Conservation (phyloP, 352 stramenopile species). For the Globisporangium cystogenes region DNA sequence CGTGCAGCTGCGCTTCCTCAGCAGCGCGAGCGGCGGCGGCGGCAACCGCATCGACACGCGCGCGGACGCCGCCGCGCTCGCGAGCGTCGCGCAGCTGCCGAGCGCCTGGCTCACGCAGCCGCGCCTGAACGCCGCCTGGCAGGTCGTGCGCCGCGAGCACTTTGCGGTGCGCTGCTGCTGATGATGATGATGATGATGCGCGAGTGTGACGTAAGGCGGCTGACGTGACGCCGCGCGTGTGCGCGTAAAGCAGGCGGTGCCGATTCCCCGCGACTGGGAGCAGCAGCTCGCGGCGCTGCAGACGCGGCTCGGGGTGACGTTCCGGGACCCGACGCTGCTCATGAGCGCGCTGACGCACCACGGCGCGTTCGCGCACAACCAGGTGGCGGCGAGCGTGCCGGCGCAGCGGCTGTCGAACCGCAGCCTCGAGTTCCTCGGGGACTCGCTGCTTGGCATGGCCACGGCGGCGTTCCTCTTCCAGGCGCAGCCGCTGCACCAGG, state of each 20-base stretch:
- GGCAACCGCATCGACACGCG: constrained; percentile 3
- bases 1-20: not conserved
- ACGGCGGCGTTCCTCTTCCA: constrained; percentile 72
- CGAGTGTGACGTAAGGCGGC: not conserved
- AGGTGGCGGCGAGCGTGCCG: constrained; percentile 31
- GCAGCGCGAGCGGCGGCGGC: too few species aligned
- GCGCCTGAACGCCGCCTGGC: constrained; percentile 32
- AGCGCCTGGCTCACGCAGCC: constrained; percentile 19
- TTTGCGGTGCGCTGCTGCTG: constrained; percentile 21
- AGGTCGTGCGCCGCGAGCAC: constrained; percentile 43
- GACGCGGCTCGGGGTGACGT: constrained; percentile 48
- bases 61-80: constrained; percentile 8
- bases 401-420: constrained; percentile 71
- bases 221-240: not conserved
- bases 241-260: constrained; percentile 25
- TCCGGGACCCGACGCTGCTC: constrained; percentile 49
- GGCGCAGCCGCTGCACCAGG: constrained; percentile 52
- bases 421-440: constrained; percentile 77
- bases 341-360: constrained; percentile 74
- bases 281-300: constrained; percentile 42
- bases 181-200: not conserved
- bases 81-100: constrained; percentile 18
- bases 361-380: constrained; percentile 41
- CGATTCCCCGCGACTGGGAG: constrained; percentile 41
- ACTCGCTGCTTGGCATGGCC: constrained; percentile 65